phyloP scores from a whole-genome alignment of 2,329 filamentous ascomycete genomes.

The Pseudogymnoascus destructans region DNA sequence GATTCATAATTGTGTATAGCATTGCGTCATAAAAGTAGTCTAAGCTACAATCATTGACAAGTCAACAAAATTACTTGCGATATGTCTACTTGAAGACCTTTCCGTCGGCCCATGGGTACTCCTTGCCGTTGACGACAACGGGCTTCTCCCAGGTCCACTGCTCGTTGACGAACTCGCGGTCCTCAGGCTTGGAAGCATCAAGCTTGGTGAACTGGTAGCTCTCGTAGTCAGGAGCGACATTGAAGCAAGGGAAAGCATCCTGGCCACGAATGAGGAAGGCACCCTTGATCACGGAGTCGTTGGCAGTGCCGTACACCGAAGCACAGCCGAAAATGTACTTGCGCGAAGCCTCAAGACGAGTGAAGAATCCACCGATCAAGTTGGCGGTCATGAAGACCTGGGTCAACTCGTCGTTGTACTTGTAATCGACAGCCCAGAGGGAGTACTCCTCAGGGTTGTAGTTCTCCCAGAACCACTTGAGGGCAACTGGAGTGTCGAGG shows the following conservation, averaged over 20 bases:
- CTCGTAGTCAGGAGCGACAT: conserved; percentile 95
- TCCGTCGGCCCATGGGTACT: conserved; percentile 75
- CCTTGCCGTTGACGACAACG: conserved; percentile 69
- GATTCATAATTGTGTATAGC: conserved; percentile 7
- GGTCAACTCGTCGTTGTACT: conserved; percentile 98
- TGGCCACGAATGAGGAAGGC: conserved; percentile 92
- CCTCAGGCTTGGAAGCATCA: conserved; percentile 71
- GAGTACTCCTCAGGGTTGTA: conserved; percentile 91
- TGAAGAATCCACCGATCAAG: conserved; percentile 95
- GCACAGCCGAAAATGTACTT: conserved; percentile 93
- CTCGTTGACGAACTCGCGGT: conserved; percentile 73
- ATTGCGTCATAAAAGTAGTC: conserved; percentile 11
- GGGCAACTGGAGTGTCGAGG: conserved; percentile 68
- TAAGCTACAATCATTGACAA: conserved; percentile 10
- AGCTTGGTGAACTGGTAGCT: conserved; percentile 96
- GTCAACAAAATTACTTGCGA: background rate
- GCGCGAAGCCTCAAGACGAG: conserved; percentile 90
- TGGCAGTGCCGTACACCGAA: conserved; percentile 79
- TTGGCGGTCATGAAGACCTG: conserved; percentile 98
- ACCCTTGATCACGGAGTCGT: conserved; percentile 83
- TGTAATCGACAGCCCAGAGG: conserved; percentile 88
- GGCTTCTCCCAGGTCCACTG: conserved; percentile 90
- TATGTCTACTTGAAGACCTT: conserved; percentile 94
- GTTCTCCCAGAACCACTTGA: conserved; percentile 99
- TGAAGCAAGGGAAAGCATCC: conserved; percentile 73